phyloP scores from a whole-genome alignment of 495 filamentous ascomycete genomes.

The Gamarada debralockiae region DNA sequence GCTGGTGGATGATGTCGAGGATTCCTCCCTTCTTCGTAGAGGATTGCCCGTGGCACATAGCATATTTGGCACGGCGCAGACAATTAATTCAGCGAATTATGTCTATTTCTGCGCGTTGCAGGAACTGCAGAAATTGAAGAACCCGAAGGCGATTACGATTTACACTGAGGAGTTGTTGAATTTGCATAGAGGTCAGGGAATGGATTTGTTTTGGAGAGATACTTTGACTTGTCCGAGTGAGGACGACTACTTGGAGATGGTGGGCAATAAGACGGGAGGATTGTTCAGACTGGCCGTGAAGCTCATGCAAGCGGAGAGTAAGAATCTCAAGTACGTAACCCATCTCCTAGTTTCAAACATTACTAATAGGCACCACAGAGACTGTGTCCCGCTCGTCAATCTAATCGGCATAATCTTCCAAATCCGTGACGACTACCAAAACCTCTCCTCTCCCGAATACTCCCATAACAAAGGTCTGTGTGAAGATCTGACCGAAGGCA shows the following conservation, averaged over 20 bases:
- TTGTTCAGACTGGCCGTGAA: conserved; percentile 92
- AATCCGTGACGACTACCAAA: conserved; percentile 95
- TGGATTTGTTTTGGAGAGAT: conserved; percentile 98
- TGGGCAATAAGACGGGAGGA: conserved; percentile 95
- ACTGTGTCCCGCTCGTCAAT: conserved; percentile 85
- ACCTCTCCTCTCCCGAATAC: conserved; percentile 71
- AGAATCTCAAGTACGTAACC: conserved; percentile 44
- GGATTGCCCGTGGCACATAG: conserved; percentile 89
- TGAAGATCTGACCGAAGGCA: conserved; percentile 96
- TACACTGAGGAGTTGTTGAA: conserved; percentile 89
- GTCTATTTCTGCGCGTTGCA: conserved; percentile 89
- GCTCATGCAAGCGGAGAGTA: conserved; percentile 90
- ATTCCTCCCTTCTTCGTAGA: conserved; percentile 77
- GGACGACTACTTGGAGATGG: conserved; percentile 98
- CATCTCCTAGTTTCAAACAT: not conserved
- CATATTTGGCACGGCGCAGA: conserved; percentile 94
- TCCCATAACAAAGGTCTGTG: conserved; percentile 89
- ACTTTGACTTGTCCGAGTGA: conserved; percentile 89
- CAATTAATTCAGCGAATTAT: conserved; percentile 97
- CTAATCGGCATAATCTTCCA: conserved; percentile 91
- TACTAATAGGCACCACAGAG: conserved; percentile 34
- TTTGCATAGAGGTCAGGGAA: conserved; percentile 92
- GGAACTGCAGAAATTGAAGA: conserved; percentile 73
- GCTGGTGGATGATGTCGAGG: conserved; percentile 90
- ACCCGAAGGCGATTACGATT: conserved; percentile 66